Evolutionary conservation across 768 basidiomycete species (phyloP).

Genomic region (Clitopilus passeckerianus): DNA sequence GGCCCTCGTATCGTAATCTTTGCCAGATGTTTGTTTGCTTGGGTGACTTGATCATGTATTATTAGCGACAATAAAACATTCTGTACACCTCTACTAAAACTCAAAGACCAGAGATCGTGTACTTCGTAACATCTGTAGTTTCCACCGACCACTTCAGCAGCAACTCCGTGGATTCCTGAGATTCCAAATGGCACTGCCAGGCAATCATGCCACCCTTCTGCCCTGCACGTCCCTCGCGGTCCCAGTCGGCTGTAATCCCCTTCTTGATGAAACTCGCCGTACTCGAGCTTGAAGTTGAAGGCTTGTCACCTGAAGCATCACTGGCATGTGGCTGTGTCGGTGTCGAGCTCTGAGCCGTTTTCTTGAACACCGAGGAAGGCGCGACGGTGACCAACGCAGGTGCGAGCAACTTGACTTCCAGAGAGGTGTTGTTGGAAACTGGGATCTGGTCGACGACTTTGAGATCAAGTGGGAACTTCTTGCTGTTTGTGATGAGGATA

Average conservation of each 20-base stretch:
- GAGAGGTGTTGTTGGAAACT: slow-evolving; percentile 23
- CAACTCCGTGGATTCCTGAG: not conserved
- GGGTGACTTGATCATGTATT: no score
- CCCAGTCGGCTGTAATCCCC: not conserved
- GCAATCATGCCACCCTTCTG: not conserved
- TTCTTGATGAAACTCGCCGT: not conserved
- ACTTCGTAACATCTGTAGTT: not conserved
- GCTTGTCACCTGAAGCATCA: no score
- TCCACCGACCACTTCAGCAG: not conserved
- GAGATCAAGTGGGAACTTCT: slow-evolving; percentile 18
- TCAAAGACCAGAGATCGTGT: not conserved
- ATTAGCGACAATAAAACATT: no score
- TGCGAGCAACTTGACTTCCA: slow-evolving; percentile 24
- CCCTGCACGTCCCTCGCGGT: slow-evolving; percentile 3
- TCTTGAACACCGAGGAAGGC: no score
- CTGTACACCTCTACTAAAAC: not conserved
- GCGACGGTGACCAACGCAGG: slow-evolving; percentile 14
- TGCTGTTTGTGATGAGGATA: slow-evolving; percentile 32
- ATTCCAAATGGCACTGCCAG: not conserved
- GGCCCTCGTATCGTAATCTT: not conserved
- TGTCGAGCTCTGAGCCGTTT: no score
- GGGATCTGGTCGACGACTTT: slow-evolving; percentile 32
- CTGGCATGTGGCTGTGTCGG: not conserved
- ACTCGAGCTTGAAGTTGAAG: no score
- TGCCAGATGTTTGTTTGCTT: no score